Evolutionary conservation across 495 filamentous ascomycete genomes (phyloP).

Genomic region (Aspergillus leporis): DNA sequence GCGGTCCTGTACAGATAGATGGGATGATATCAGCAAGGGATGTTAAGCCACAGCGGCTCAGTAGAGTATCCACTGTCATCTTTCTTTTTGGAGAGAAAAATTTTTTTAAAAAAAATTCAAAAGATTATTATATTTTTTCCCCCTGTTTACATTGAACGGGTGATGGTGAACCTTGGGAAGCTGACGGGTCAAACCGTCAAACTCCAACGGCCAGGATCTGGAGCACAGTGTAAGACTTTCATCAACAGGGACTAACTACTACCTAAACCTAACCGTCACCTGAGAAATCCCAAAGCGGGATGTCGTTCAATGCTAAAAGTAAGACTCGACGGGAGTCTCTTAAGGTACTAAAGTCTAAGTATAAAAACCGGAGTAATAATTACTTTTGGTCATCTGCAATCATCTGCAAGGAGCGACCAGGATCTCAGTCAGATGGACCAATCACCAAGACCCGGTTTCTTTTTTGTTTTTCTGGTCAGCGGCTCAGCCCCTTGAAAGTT

Average conservation of each 20-base stretch:
- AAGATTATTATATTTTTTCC: neutral
- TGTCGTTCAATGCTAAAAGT: neutral
- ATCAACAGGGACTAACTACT: neutral
- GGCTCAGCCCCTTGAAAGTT: constrained; percentile 13
- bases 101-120: neutral
- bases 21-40: constrained; percentile 5
- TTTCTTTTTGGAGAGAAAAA: neutral
- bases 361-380: neutral
- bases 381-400: constrained; percentile 5
- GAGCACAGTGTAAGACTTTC: constrained; percentile 1
- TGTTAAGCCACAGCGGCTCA: constrained; percentile 3
- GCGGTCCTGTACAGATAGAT: neutral
- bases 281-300: neutral
- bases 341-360: neutral
- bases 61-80: neutral
- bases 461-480: constrained; percentile 4
- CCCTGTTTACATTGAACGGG: neutral
- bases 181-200: constrained; percentile 18
- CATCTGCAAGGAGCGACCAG: constrained; percentile 22
- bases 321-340: neutral
- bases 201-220: neutral
- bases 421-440: constrained; percentile 13
- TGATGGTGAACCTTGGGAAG: constrained; percentile 6
- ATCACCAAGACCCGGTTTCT: constrained; percentile 6
- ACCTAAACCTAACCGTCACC: neutral